Evolutionary conservation across 257 asterid genomes (phyloP), one percentile per base, ranked within the genome.

Genomic region (Cruciata laevipes): DNA sequence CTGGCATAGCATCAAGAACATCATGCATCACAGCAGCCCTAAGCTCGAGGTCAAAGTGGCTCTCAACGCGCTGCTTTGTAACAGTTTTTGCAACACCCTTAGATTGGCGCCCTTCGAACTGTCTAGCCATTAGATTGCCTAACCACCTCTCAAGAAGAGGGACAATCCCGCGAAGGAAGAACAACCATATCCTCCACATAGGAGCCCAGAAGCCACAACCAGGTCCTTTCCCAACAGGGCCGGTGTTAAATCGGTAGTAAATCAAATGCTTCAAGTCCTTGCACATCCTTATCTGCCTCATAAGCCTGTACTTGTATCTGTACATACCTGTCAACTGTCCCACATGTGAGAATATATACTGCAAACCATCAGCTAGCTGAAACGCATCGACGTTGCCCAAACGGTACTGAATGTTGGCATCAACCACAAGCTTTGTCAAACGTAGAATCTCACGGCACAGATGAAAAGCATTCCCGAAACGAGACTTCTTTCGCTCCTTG

Each of bases 181-280:
- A 94, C 88, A 94, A 74, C 99, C 99, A 94, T 35, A 94, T 97
- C 75, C 99, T 89, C 99, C 99, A 90, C 99, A 94, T 94, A 58
- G 99, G 97, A 21, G 97, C 97, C 99, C 99, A 94, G 74, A 94
- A 85, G 61, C 99, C 99, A 90, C 99, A 94, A 6, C 99, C 99
- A 67, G 97, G 99, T 40, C 99, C 99, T 78, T 94, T 94, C 63
- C 99, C 99, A 65, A 94, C 99, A 1, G 96, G 99, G 74, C 99
- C 99, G 27, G 99, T 94, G 74, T 94, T 94, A 71, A 94, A 94
- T 67, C 97, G 89, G 75, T 94, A 94, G 73, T 90, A 94, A 73
- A 94, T 94, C 84, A 94, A 83, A 76, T 94, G 99, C 79, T 94
- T 94, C 86, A 94, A 77, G 76, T 94, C 99, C 78, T 94, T 94